These are phyloP conservation scores for Ascocoryne sarcoides DNA, from an alignment of 2,329 filamentous ascomycete genomes.

Conservation along the genomic window DNA sequence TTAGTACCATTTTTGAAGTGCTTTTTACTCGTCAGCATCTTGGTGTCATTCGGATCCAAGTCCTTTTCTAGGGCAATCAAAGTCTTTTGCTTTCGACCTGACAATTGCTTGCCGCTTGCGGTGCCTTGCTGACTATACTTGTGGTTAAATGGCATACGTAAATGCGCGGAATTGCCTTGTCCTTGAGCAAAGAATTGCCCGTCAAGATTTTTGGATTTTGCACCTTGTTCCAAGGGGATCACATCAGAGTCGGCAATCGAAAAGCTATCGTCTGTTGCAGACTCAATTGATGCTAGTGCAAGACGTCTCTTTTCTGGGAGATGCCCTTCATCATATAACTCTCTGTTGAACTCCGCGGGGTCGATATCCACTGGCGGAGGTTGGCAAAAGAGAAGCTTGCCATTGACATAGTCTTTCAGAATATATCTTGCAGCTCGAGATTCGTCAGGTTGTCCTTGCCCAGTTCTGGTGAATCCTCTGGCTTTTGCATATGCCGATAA, in stretches of 20 bases:
- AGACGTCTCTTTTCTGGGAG: constrained; percentile 73
- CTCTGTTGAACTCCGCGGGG: constrained; percentile 70
- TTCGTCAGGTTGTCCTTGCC: constrained; percentile 85
- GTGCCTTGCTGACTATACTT: constrained; percentile 78
- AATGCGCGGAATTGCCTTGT: constrained; percentile 52
- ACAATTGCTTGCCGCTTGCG: constrained; percentile 57
- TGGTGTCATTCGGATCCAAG: constrained; percentile 71
- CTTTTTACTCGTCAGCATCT: constrained; percentile 66
- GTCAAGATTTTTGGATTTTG: constrained; percentile 72
- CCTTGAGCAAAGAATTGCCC: constrained; percentile 76
- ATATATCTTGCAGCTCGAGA: constrained; percentile 82
- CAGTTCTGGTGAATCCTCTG: constrained; percentile 82
- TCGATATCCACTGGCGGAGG: constrained; percentile 73
- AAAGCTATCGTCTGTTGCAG: constrained; percentile 29
- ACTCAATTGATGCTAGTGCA: constrained; percentile 41
- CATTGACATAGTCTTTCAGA: constrained; percentile 95
- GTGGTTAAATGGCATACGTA: constrained; percentile 78
- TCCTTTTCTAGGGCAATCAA: constrained; percentile 79
- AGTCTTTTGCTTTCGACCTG: constrained; percentile 71
- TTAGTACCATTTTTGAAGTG: constrained; percentile 78
- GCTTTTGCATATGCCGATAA: constrained; percentile 80
- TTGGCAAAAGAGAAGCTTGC: constrained; percentile 86
- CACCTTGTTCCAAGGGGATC: constrained; percentile 47
- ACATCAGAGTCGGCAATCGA: constrained; percentile 40
- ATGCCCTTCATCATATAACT: constrained; percentile 76